Base-by-base conservation (phyloP, 2,329 filamentous ascomycete species). In the Colletotrichum noveboracense region DNA sequence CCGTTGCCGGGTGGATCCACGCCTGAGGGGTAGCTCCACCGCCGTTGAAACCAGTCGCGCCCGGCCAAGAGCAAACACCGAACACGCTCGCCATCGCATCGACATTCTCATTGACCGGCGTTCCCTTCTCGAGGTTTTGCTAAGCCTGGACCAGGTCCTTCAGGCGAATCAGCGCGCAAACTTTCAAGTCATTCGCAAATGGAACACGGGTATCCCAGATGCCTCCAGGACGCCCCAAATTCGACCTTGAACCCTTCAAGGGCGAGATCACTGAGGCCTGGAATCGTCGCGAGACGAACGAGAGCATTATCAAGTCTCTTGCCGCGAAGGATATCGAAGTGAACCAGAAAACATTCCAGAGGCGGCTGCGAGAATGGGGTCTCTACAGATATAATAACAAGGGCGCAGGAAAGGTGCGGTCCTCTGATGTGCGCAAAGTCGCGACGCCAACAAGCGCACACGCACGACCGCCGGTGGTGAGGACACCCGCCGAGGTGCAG, bases 201-300 rank as follows among this genome's bases (percentile, higher is more conserved):
- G 55, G 55, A 1, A 5, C 21, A 58, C 24, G 21, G 32, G 8
- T 28, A 36, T 2, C 48, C 18, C 28, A 74, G 24, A 58, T 71
- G 71, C 71, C 71, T 21, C 66, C 67, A 5, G 71, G 71, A 21
- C 66, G 71, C 43, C 71, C 67, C 48, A 60, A 68, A n/a, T 24
- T 74, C 58, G 71, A 74, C 21, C 36, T 74, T 14, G 67, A 74
- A 28, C 71, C 71, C 26, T 74, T 43, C 67, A 74, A 61, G 14
- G 71, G 70, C 30, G 71, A 66, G 28, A 74, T 74, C 60, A n/a
- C 60, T 36, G 60, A 65, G 34, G 71, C 71, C 21, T 74, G 62
- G 18, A 71, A 66, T 18, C 43, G 67, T 14, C 66, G 71, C 66
- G 71, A 71, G n/a, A 74, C 71, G 58, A 52, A 71, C 24, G 71